Evolutionary conservation across 441 rosid species (phyloP).

Genomic region (Breynia disticha): DNA sequence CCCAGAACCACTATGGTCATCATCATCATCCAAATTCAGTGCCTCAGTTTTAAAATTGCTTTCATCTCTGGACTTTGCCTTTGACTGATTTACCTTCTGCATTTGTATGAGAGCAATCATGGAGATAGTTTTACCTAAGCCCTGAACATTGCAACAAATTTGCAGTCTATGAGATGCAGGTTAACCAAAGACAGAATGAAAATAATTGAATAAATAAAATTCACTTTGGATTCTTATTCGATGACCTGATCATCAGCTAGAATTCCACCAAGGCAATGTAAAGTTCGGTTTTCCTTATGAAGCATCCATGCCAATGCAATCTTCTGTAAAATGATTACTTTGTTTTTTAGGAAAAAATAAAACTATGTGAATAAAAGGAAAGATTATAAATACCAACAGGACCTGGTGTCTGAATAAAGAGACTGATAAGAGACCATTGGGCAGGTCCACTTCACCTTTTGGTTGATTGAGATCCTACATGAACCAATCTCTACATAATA

Average conservation of each 20-base stretch:
- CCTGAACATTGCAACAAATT: conserved; percentile 39
- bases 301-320: conserved; percentile 98
- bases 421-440: conserved; percentile 69
- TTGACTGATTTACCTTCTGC: conserved; percentile 52
- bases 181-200: conserved; percentile 9
- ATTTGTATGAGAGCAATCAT: conserved; percentile 85
- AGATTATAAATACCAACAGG: conserved; percentile 11
- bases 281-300: conserved; percentile 78
- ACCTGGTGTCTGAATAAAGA: conserved; percentile 96
- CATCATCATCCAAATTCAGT: conserved; percentile 80
- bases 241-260: conserved; percentile 96
- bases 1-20: conserved; percentile 33
- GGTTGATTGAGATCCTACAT: conserved; percentile 88
- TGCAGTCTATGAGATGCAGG: conserved; percentile 6
- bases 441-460: conserved; percentile 48
- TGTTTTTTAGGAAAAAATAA: conserved; percentile 12
- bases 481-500: conserved; percentile 13
- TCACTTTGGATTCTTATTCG: conserved; percentile 13
- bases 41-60: conserved; percentile 54
- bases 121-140: conserved; percentile 97
- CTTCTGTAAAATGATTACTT: conserved; percentile 42
- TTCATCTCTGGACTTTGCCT: conserved; percentile 39
- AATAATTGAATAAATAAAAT: conserved; percentile 6
- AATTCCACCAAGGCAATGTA: conserved; percentile 84
- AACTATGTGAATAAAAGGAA: conserved; percentile 11